phyloP scores from a whole-genome alignment of 1,139 yeast species.

The Hemisphaericaspora subhashii region DNA sequence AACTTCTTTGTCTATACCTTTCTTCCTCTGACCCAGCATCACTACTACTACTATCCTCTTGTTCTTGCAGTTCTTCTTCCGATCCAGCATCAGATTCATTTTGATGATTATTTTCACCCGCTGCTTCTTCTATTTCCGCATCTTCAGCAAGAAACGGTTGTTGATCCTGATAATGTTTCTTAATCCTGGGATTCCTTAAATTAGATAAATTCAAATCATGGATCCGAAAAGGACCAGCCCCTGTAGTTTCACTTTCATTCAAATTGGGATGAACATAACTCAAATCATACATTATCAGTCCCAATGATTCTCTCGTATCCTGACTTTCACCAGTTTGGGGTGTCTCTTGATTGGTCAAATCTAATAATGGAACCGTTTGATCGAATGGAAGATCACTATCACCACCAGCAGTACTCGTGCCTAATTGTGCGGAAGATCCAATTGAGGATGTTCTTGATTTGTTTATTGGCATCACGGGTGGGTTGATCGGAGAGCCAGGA shows the following conservation, averaged over 20 bases:
- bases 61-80: constrained; percentile 1
- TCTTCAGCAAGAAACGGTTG: constrained; percentile 1
- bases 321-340: constrained; percentile 2
- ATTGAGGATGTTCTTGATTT: constrained; percentile 16
- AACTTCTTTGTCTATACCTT: constrained; percentile 23
- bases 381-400: constrained; percentile 29
- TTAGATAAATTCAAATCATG: constrained; percentile 24
- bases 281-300: constrained; percentile 29
- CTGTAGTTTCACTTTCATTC: constrained; percentile 9
- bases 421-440: not conserved
- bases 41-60: not conserved
- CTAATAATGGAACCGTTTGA: constrained; percentile 41
- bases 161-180: constrained; percentile 31
- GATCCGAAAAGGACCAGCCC: constrained; percentile 6
- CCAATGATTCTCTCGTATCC: constrained; percentile 24
- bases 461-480: not conserved
- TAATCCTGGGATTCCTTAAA: constrained; percentile 38
- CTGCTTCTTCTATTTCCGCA: not conserved
- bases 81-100: constrained; percentile 5
- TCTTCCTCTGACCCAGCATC: not conserved
- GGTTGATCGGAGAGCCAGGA: constrained; percentile 1
- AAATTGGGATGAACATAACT: constrained; percentile 22
- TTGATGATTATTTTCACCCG: constrained; percentile 2
- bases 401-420: constrained; percentile 21
- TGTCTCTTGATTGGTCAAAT: constrained; percentile 20